These are phyloP conservation scores for Aspergillus baeticus DNA, from an alignment of 495 filamentous ascomycete genomes.

Conservation along the genomic window DNA sequence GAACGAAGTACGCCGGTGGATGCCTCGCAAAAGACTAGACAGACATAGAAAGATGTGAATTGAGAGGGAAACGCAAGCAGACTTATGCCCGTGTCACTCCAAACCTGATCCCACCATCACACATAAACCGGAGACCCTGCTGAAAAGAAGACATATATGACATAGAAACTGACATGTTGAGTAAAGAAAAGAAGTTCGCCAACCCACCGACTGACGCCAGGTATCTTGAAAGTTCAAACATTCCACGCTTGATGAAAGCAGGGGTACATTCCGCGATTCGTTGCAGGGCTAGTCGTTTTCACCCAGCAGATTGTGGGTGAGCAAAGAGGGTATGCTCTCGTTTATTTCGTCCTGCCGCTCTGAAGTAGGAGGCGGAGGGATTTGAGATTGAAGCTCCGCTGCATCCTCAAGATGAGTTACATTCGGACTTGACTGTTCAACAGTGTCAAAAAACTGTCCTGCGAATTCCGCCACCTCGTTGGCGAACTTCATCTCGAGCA, in stretches of 20 bases:
- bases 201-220: slow-evolving; percentile 3
- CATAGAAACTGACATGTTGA: neutral
- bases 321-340: slow-evolving; percentile 6
- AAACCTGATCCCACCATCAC: neutral
- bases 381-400: neutral
- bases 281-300: neutral
- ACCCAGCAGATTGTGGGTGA: neutral
- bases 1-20: slow-evolving; percentile 2
- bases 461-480: slow-evolving; percentile 47
- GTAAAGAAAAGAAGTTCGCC: neutral
- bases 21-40: slow-evolving; percentile 6
- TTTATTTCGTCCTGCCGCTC: neutral
- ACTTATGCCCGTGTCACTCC: neutral
- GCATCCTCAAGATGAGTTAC: neutral
- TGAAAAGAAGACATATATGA: neutral
- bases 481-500: slow-evolving; percentile 43
- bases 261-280: neutral
- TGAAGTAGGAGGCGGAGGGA: neutral
- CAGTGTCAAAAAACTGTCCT: slow-evolving; percentile 40
- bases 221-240: neutral
- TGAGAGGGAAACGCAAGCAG: neutral
- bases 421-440: slow-evolving; percentile 19
- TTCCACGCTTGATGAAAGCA: slow-evolving; percentile 2
- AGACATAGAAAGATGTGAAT: neutral
- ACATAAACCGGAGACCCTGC: neutral